These are phyloP conservation scores for Stramenopiles sp. DNA, from an alignment of 352 stramenopile genomes.

Conservation along the genomic window DNA sequence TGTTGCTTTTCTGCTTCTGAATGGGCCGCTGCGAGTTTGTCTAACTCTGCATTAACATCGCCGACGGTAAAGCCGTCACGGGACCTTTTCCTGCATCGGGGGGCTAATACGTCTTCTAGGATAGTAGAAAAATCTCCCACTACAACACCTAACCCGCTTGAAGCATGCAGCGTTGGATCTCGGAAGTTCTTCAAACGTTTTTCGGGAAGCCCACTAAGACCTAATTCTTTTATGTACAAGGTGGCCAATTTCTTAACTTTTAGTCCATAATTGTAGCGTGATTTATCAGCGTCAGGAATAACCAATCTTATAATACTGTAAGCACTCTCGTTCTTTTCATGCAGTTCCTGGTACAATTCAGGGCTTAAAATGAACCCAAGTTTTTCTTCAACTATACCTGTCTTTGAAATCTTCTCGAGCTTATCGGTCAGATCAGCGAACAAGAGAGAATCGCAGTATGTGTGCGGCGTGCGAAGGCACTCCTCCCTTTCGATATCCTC, in stretches of 20 bases:
- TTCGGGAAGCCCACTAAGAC: neutral
- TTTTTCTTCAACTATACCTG: too few species aligned
- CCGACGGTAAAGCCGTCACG: neutral
- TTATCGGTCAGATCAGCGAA: too few species aligned
- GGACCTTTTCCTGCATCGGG: neutral
- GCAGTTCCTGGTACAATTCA: neutral
- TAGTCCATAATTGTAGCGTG: neutral
- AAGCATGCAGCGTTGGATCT: neutral
- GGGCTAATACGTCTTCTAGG: neutral
- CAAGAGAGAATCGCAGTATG: too few species aligned
- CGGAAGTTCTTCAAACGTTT: neutral
- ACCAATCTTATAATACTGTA: neutral
- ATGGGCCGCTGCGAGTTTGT: neutral
- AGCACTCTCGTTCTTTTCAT: neutral
- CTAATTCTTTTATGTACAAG: neutral
- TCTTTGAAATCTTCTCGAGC: too few species aligned
- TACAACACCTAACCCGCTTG: neutral
- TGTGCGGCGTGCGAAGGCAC: too few species aligned
- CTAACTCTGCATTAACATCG: conserved; percentile 3
- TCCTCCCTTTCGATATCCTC: too few species aligned
- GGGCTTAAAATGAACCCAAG: too few species aligned
- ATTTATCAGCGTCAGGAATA: neutral
- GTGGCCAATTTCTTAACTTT: neutral
- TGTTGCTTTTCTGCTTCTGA: neutral
- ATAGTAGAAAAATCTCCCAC: neutral